Conservation (phyloP, 148 eudicot genomes). For the Rheum nobile region DNA sequence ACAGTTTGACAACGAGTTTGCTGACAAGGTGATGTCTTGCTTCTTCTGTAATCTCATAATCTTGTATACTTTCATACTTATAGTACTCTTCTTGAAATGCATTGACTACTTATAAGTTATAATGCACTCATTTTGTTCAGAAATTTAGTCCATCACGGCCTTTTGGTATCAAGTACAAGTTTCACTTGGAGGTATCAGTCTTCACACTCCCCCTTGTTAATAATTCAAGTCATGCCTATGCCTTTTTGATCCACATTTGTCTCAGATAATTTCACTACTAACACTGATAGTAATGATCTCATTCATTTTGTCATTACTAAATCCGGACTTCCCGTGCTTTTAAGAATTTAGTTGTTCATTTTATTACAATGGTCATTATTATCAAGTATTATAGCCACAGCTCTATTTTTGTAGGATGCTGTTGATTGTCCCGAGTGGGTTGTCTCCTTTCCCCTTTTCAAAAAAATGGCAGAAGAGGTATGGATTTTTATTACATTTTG, state of each 20-base stretch:
- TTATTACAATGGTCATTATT: neutral
- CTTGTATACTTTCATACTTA: neutral
- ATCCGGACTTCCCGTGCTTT: neutral
- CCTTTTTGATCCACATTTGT: neutral
- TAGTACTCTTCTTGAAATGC: neutral
- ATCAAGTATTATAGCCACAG: neutral
- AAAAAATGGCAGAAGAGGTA: constrained; percentile 95
- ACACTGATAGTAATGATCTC: neutral
- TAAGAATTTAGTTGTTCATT: neutral
- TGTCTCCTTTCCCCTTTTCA: constrained; percentile 81
- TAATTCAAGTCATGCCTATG: neutral
- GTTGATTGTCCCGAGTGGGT: constrained; percentile 99
- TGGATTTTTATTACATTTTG: neutral
- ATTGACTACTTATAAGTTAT: neutral
- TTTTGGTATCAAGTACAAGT: constrained; percentile 87
- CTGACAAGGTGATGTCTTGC: constrained; percentile 45
- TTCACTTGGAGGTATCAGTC: constrained; percentile 78
- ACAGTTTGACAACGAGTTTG: constrained; percentile 74
- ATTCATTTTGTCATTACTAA: neutral
- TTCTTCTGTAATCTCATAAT: neutral
- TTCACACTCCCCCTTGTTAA: neutral
- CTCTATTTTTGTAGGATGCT: constrained; percentile 58
- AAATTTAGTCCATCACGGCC: constrained; percentile 84
- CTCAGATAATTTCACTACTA: neutral
- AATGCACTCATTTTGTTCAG: constrained; percentile 28